Evolutionary conservation across 2,329 filamentous ascomycete genomes (phyloP), one percentile per base, ranked within the genome.

Genomic region (Diaporthe capsici): DNA sequence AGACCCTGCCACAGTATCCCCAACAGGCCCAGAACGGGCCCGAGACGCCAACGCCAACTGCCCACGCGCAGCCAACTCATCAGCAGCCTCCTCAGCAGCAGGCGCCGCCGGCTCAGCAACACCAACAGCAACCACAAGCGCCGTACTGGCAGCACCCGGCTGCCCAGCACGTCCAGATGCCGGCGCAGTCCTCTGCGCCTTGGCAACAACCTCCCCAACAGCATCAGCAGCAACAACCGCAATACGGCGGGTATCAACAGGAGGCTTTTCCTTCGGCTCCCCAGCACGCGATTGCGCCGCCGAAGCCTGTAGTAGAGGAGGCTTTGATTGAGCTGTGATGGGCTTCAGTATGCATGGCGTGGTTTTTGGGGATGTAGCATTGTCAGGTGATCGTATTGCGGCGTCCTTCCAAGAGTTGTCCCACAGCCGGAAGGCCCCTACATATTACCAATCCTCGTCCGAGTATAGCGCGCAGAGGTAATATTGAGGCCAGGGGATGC

Each of bases 251-350:
- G 9, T 92, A 91, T 79, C 85, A 84, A 4, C 90, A 91, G 80
- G 90, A 92, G 34, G 85, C 89, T 3, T 94, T 95, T 80, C 93
- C 94, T 1, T 87, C 90, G 3, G 91, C 90, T 39, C 92, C 92
- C 22, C 90, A 92, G 76, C 90, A 93, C 57, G 44, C 44, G 31
- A 68, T 71, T 82, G 88, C 90, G 39, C 91, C 90, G 71, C 88
- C 83, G 82, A 87, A 88, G 80, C 90, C 89, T 20, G 88, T 86
- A 1, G 88, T 93, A 63, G 94, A 96, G 84, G 94, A 96, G 84
- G 93, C 92, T 75, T 84, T 97, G 80, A 97, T 97, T 84, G 94
- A 97, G 83, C 87, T 96, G 77, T 96, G 51, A 74, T 58, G 13
- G 51, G 25, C 42, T 9, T 34, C 13, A 5, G 57, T 17, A 17